Evolutionary conservation across 2,329 filamentous ascomycete genomes (phyloP), one percentile per base, ranked within the genome.

Genomic region (Arachnopeziza araneosa): DNA sequence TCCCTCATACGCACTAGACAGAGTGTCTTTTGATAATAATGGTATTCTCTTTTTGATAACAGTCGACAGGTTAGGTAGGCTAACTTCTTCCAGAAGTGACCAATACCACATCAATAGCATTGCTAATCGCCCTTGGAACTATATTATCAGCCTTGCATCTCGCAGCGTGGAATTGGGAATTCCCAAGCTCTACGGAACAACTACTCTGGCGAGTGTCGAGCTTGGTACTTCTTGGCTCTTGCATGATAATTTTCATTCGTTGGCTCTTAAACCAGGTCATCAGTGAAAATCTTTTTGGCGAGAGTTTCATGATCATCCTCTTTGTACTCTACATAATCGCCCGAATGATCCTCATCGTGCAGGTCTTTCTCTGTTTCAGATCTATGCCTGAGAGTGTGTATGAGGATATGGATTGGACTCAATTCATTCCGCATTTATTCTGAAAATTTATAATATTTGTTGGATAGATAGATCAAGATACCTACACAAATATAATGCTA

Each of bases 361-460:
- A 55, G 44, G 48, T 55, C 24, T 50, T 55, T 55, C 54, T 55
- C 17, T 55, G 54, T 32, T 55, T 55, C n/a, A 55, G 54, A 50
- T 12, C 54, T 4, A 55, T 55, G 54, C 54, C 54, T 2, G 54
- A 55, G 54, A 21, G 36, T 12, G 54, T 55, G 24, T 55, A 55
- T n/a, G 26, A 21, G 19, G 54, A 55, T 5, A 32, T 55, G 36
- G 21, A 17, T n/a, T 55, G 54, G 54, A 17, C 54, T 17, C 54
- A 55, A n/a, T 50, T 50, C n/a, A 49, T 55, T 30, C 54, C 54
- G 14, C 54, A 55, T 55, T 24, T 55, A 24, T 24, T 32, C 7
- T 55, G 30, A 50, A 24, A 21, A 50, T 17, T 44, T 5, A 9
- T 30, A 30, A 30, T n/a, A n/a, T n/a, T n/a, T n/a, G n/a, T n/a